Evolutionary conservation across 768 basidiomycete species (phyloP).

Genomic region (Tylopilus rubrobrunneus): DNA sequence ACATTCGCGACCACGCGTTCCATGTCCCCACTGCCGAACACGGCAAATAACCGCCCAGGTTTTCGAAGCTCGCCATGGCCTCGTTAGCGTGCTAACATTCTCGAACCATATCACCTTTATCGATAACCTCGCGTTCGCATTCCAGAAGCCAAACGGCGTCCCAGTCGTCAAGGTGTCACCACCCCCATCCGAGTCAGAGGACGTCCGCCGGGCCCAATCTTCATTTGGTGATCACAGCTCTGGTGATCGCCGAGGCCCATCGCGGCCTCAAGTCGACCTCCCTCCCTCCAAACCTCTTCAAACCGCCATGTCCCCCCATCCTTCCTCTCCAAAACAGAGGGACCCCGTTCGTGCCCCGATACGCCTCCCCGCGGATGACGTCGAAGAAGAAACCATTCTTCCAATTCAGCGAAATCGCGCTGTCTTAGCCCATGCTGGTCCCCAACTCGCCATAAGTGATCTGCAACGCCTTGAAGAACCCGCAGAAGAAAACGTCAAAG

Average conservation of each 20-base stretch:
- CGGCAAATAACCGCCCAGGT: conserved; percentile 24
- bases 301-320: background rate
- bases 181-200: conserved; percentile 1
- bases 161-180: conserved; percentile 17
- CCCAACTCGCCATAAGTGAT: conserved; percentile 89
- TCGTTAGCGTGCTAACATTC: conserved; percentile 6
- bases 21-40: conserved; percentile 1
- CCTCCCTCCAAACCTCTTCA: conserved; percentile 1
- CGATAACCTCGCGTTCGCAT: conserved; percentile 4
- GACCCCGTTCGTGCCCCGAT: conserved; percentile 17
- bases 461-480: conserved; percentile 92
- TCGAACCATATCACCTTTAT: conserved; percentile 10
- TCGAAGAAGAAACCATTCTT: conserved; percentile 68
- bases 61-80: conserved; percentile 29
- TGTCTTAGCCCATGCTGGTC: conserved; percentile 62
- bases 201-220: background rate
- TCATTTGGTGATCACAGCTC: background rate
- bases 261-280: background rate
- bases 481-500: conserved; percentile 83
- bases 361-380: conserved; percentile 45
- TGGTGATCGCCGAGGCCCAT: background rate
- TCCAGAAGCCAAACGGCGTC: background rate
- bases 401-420: conserved; percentile 68
- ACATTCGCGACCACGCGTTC: background rate
- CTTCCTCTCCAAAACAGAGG: conserved; percentile 7